A percentile compares a stretch with the other conserved stretches of the same genome.
Conservation (phyloP, 1,284 basidiomycete genomes). For the Ganoderma lingzhi region DNA sequence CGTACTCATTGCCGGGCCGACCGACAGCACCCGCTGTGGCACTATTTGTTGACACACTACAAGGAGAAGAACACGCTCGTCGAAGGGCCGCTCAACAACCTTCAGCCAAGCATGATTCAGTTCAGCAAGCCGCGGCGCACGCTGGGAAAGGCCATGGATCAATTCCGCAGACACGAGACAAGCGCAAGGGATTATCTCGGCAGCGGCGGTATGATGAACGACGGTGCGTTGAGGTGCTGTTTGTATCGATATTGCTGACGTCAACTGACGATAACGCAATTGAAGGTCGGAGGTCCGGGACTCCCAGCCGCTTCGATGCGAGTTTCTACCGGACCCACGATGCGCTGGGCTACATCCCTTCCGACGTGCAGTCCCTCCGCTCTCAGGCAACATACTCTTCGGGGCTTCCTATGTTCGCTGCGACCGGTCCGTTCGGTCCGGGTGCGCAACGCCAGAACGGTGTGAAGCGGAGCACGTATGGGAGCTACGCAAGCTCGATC, state of each 20-base stretch:
- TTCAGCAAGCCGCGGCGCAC: slow-evolving; percentile 95
- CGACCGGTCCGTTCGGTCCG: slow-evolving; percentile 73
- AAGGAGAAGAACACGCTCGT: slow-evolving; percentile 96
- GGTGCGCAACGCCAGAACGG: slow-evolving; percentile 67
- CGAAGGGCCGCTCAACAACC: slow-evolving; percentile 95
- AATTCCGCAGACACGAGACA: slow-evolving; percentile 90
- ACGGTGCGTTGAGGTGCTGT: slow-evolving; percentile 50
- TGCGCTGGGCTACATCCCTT: slow-evolving; percentile 92
- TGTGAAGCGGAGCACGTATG: slow-evolving; percentile 78
- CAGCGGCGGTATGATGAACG: slow-evolving; percentile 50
- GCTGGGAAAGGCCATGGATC: slow-evolving; percentile 87
- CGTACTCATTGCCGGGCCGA: slow-evolving; percentile 37
- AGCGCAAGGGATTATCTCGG: slow-evolving; percentile 77
- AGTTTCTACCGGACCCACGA: slow-evolving; percentile 97
- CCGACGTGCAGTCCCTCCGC: slow-evolving; percentile 92
- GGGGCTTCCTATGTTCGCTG: slow-evolving; percentile 85
- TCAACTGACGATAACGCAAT: slow-evolving; percentile 33
- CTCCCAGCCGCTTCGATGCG: slow-evolving; percentile 91
- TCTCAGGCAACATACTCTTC: slow-evolving; percentile 95
- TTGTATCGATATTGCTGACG: slow-evolving; percentile 29
- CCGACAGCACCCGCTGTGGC: slow-evolving; percentile 94
- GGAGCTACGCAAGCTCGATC: slow-evolving; percentile 90
- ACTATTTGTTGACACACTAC: slow-evolving; percentile 97
- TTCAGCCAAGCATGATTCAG: slow-evolving; percentile 98
- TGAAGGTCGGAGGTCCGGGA: slow-evolving; percentile 72